Base-by-base conservation (phyloP, 2,329 filamentous ascomycete species). In the Aspergillus sp. region DNA sequence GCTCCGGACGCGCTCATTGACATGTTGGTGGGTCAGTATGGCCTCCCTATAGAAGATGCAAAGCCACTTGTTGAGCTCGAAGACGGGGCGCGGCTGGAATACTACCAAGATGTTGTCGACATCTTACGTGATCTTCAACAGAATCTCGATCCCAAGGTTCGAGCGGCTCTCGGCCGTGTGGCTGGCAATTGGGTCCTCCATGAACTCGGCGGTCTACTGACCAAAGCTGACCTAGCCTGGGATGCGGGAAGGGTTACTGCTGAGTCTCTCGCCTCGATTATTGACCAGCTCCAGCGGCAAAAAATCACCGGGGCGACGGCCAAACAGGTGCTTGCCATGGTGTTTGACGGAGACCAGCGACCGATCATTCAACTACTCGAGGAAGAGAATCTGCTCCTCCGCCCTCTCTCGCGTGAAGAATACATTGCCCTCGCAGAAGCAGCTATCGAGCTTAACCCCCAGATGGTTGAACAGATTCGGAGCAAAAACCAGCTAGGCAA, bases 21-120 rank as follows among this genome's bases (percentile, higher is more conserved):
- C 35, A 79, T 83, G 37, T 79, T 96, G 3, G 81, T 86, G 1
- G 74, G 81, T 3, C 70, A 71, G n/a, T 92, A 90, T 66, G 85
- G 85, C 0, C 78, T 99, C 12, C 89, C 87, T 0, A 72, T 85
- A 7, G 95, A 95, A 70, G 95, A 99, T 68, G 93, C 93, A 1
- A 84, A 90, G 63, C 90, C 92, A 0, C 79, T 99, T 35, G 82
- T 93, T 47, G 82, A 85, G 7, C 79, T 96, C 1, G 90, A 98
- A 62, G 84, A 89, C 55, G 93, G 93, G 7, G 86, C 86, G 7
- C 84, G 93, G 43, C 77, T 95, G 4, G 88, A 96, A 64, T 97
- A 93, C 73, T 96, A 92, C 68, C 71, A 79, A 56, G 73, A 79
- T 44, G 74, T 79, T 7, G 73, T 80, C 31, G 73, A 76, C 21